Evolutionary conservation across 176 grass and related monocot species (phyloP), one percentile per base, ranked within the genome.

Genomic region (Eremochloa ophiuroides): DNA sequence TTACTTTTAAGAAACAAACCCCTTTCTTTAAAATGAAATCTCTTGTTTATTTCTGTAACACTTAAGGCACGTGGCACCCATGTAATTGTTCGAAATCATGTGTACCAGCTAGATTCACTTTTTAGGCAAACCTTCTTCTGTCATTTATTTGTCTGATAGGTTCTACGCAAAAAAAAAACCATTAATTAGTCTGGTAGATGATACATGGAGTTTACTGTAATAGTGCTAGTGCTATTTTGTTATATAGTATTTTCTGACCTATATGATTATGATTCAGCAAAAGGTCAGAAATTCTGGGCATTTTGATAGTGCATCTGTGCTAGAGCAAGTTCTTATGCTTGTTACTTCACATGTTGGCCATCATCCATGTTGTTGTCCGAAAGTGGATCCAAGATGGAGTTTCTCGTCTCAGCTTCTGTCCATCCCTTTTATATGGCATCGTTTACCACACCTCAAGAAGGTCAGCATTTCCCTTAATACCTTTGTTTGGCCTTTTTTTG

Each of bases 381-480:
- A 44, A 62, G 76, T 84, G 33, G 88, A 99, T 86, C 79, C 82
- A 73, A 93, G 79, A 86, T 91, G 93, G 91, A 91, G 87, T 85
- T 99, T 99, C 80, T 93, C 85, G 30, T 91, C 80, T 18, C 96
- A 99, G 77, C 81, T 99, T 82, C 78, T 99, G 76, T 95, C 96
- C 25, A 91, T 91, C 81, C 93, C 93, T 76, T 99, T 95, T 79
- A 76, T 99, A 38, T 99, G 96, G 96, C 90, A 88, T 86, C 93
- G 87, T 74, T 77, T 99, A 34, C 80, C 91, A 14, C 86, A 91
- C 31, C 90, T 99, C 66, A 99, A 99, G 87, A 94, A 95, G 93
- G 96, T 95, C 81, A 80, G 62, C 4, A 43, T 20, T 74, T 82
- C 58, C 14, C 42, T 35, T 85, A 82, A 42, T 78, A 51, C 66